A percentile compares a stretch with the other conserved stretches of the same genome.
Conservation (phyloP, 2,329 filamentous ascomycete species). For the Colletotrichum sp. region DNA sequence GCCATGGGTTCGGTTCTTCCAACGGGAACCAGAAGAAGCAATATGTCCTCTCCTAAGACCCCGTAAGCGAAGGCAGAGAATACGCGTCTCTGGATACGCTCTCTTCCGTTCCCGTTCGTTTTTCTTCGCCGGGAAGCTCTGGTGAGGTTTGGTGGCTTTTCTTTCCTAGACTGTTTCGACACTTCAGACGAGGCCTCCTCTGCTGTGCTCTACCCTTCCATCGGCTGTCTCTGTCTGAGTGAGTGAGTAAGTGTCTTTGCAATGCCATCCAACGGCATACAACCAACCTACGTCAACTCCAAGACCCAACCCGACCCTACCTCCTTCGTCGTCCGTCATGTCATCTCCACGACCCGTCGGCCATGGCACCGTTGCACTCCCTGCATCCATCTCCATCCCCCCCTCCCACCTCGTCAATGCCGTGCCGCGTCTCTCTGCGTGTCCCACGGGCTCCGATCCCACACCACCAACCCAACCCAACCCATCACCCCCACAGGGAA, state of each 20-base stretch:
- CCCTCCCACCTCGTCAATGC: constrained; percentile 9
- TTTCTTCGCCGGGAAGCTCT: not conserved
- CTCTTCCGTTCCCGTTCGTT: not conserved
- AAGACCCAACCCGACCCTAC: not conserved
- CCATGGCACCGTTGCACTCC: constrained; percentile 1
- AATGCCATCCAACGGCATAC: not conserved
- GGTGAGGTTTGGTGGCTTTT: not conserved
- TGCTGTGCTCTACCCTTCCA: not conserved
- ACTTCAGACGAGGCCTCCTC: not conserved
- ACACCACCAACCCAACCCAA: not conserved
- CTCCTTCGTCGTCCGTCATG: not conserved
- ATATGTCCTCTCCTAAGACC: not conserved
- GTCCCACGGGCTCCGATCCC: constrained; percentile 11
- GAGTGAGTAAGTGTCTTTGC: not conserved
- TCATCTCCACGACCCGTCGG: constrained; percentile 1
- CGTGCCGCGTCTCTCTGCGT: not conserved
- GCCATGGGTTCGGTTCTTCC: not conserved
- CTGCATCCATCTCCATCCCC: not conserved
- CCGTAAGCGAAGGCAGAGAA: constrained; percentile 10
- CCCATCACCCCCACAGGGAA: not conserved
- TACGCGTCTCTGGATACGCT: constrained; percentile 4
- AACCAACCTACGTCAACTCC: not conserved
- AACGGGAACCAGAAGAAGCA: not conserved
- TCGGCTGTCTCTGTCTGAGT: not conserved
- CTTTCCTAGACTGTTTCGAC: not conserved